A percentile compares a stretch with the other conserved stretches of the same genome.
Evolutionary conservation across 805 yeast species (phyloP).

Genomic region (Sugiyamaella valdiviana): DNA sequence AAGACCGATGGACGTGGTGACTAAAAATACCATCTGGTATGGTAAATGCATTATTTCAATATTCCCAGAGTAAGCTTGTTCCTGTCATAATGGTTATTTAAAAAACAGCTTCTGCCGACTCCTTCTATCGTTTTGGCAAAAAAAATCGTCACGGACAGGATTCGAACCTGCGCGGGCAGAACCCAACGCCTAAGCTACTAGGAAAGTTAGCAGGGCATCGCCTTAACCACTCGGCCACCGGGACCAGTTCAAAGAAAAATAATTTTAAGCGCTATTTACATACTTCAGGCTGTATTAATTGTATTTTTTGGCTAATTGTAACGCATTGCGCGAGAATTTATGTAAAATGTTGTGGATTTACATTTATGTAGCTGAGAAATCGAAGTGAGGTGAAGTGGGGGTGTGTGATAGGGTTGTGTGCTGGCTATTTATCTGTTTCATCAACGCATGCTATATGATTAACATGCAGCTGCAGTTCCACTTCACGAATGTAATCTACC

Average conservation of each 20-base stretch:
- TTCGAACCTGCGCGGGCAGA: constrained; percentile 98
- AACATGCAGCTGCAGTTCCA: too few species aligned
- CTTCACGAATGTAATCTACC: too few species aligned
- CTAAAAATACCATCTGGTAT: neutral
- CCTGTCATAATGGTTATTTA: neutral
- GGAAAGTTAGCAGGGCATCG: constrained; percentile 72
- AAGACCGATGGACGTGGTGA: constrained; percentile 26
- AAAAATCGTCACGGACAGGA: constrained; percentile 94
- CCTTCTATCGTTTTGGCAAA: constrained; percentile 31
- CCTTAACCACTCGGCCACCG: constrained; percentile 94
- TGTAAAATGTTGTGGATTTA: too few species aligned
- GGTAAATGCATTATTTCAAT: neutral
- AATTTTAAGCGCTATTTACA: too few species aligned
- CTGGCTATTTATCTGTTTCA: too few species aligned
- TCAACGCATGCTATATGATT: too few species aligned
- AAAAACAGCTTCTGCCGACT: neutral
- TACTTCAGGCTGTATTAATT: too few species aligned
- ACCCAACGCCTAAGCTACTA: constrained; percentile 64
- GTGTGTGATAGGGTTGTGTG: too few species aligned
- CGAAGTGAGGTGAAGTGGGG: too few species aligned
- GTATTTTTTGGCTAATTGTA: too few species aligned
- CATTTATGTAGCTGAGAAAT: too few species aligned
- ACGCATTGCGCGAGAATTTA: too few species aligned
- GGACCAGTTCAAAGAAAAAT: constrained; percentile 38
- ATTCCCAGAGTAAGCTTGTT: neutral